Percentiles rank a stretch among this genome's conserved stretches.
phyloP scores from a whole-genome alignment of 805 yeast genomes.

The Kodamaea restingae region DNA sequence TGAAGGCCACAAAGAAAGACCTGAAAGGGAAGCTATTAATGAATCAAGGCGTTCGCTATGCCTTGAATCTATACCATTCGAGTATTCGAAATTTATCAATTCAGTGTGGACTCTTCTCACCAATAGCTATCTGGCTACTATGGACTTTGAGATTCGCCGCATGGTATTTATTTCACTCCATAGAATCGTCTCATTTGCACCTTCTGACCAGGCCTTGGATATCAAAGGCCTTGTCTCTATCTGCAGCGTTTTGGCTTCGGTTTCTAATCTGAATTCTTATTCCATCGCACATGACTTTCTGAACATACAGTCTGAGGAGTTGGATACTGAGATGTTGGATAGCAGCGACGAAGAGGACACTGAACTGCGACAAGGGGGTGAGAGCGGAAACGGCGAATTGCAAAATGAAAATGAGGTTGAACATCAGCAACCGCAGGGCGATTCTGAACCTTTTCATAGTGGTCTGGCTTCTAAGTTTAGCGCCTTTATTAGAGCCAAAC shows the following conservation, averaged over 20 bases:
- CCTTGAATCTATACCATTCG: conserved; percentile 17
- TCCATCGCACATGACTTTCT: conserved; percentile 14
- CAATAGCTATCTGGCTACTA: conserved; percentile 67
- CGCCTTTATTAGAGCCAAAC: not conserved
- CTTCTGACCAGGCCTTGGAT: conserved; percentile 22
- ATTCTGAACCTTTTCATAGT: not conserved
- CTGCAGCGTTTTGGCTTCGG: conserved; percentile 53
- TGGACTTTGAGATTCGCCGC: conserved; percentile 61
- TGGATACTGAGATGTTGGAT: conserved; percentile 12
- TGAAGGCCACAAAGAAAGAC: conserved; percentile 16
- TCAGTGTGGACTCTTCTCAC: conserved; percentile 51
- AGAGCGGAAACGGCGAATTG: conserved; percentile 1
- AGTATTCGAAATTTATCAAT: conserved; percentile 36
- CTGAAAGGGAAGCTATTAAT: conserved; percentile 27
- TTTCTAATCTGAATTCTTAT: conserved; percentile 51
- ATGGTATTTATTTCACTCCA: conserved; percentile 50
- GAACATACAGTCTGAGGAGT: conserved; percentile 4
- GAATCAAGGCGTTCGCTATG: conserved; percentile 29
- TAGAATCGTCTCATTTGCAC: conserved; percentile 43
- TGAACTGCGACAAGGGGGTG: conserved; percentile 1
- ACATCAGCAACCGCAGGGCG: not conserved
- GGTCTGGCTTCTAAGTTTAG: not conserved
- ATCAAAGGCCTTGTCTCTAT: conserved; percentile 34
- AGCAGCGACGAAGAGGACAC: conserved; percentile 4
- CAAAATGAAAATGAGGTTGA: conserved; percentile 1